Percentiles rank a stretch among this genome's conserved stretches.
These are phyloP conservation scores for Raffaelea deltoideospora DNA, from an alignment of 2,329 filamentous ascomycete species.

Conservation along the genomic window DNA sequence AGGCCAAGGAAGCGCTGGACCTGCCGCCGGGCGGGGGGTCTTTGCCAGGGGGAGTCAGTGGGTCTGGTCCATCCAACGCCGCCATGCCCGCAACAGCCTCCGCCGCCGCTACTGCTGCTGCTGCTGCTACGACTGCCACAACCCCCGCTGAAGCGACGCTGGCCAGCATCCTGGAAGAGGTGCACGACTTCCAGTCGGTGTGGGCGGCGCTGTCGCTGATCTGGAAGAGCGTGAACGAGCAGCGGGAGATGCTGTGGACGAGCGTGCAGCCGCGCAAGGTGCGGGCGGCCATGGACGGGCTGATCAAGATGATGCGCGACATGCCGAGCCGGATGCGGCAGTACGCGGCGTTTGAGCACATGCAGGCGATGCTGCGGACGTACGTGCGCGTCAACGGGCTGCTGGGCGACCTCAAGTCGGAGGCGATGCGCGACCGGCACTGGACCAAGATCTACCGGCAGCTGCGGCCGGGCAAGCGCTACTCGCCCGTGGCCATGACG, in stretches of 20 bases:
- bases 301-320: slow-evolving; percentile 96
- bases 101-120: too few relatives aligned
- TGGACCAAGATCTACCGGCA: slow-evolving; percentile 98
- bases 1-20: slow-evolving; percentile 92
- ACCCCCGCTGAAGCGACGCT: slow-evolving; percentile 63
- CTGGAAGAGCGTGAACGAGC: slow-evolving; percentile 90
- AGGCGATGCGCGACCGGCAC: slow-evolving; percentile 89
- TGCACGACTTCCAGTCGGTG: slow-evolving; percentile 97
- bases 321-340: slow-evolving; percentile 99
- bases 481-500: slow-evolving; percentile 86
- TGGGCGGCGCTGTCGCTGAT: slow-evolving; percentile 94
- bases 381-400: slow-evolving; percentile 83
- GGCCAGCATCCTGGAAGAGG: slow-evolving; percentile 77
- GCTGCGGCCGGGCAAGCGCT: slow-evolving; percentile 80
- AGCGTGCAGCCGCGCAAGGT: slow-evolving; percentile 92
- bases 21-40: slow-evolving; percentile 70
- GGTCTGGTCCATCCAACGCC: too few relatives aligned
- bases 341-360: slow-evolving; percentile 98
- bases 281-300: slow-evolving; percentile 70
- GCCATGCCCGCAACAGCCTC: too few relatives aligned
- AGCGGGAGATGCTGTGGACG: slow-evolving; percentile 84
- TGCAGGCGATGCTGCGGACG: slow-evolving; percentile 78
- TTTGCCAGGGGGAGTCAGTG: too few relatives aligned
- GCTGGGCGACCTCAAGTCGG: slow-evolving; percentile 82
- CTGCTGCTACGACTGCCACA: neutral